Conservation (phyloP, 257 asterid genomes). For the Solanum sitiens region DNA sequence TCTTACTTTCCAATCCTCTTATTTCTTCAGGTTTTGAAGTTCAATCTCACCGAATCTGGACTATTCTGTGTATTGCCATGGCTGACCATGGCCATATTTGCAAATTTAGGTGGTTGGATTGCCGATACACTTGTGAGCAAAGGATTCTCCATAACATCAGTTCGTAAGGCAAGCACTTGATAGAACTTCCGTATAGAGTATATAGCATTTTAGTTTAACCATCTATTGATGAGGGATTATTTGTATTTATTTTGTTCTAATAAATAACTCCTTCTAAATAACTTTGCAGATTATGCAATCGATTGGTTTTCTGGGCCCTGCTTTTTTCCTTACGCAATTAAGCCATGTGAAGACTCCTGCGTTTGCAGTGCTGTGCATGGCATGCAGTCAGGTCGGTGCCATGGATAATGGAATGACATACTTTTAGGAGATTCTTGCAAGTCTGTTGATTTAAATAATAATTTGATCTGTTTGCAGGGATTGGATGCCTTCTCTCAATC, state of each 20-base stretch:
- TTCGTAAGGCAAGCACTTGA: constrained; percentile 34
- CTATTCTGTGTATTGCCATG: constrained; percentile 84
- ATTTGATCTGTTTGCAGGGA: constrained; percentile 39
- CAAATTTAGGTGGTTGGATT: constrained; percentile 92
- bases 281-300: constrained; percentile 84
- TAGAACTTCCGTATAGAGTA: neutral
- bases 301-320: constrained; percentile 91
- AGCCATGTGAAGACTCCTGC: constrained; percentile 80
- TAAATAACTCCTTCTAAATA: neutral
- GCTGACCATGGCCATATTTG: constrained; percentile 93
- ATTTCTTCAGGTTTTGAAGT: constrained; percentile 64
- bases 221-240: neutral
- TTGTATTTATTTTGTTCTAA: neutral
- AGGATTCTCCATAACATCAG: constrained; percentile 66
- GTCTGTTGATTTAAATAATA: neutral
- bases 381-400: constrained; percentile 79
- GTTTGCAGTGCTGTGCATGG: constrained; percentile 89
- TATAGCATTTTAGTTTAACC: neutral
- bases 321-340: constrained; percentile 79
- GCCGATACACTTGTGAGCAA: constrained; percentile 86
- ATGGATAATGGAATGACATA: neutral
- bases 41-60: constrained; percentile 91
- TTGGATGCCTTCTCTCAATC: constrained; percentile 97
- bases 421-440: neutral
- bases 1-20: neutral